Evolutionary conservation across 2,329 filamentous ascomycete species (phyloP).

Genomic region (Fusarium neocosmosporiellum): DNA sequence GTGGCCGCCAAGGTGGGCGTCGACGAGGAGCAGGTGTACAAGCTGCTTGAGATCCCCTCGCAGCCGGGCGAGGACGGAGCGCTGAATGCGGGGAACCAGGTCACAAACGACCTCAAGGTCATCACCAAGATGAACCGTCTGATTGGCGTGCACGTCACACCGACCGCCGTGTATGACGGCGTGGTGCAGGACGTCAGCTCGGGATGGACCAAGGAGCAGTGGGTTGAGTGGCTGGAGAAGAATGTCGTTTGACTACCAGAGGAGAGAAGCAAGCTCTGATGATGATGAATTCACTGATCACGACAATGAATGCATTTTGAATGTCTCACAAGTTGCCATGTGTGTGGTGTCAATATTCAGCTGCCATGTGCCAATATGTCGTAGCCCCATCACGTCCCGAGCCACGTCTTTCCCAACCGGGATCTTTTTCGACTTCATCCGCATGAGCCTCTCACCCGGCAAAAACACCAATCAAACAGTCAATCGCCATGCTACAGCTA

Average conservation of each 20-base stretch:
- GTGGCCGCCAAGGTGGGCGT: constrained; percentile 77
- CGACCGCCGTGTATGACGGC: constrained; percentile 89
- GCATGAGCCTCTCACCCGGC: constrained; percentile 11
- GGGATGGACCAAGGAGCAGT: constrained; percentile 82
- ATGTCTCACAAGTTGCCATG: neutral
- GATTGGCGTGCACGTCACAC: constrained; percentile 88
- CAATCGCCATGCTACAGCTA: constrained; percentile 35
- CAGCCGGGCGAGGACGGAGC: constrained; percentile 74
- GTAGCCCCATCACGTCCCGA: neutral
- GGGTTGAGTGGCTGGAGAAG: constrained; percentile 82
- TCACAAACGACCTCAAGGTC: constrained; percentile 87
- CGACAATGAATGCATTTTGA: neutral
- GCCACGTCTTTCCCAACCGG: constrained; percentile 11
- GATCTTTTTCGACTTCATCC: constrained; percentile 24
- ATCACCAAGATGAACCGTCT: constrained; percentile 83
- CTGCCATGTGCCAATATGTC: constrained; percentile 13
- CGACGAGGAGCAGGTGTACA: constrained; percentile 76
- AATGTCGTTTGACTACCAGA: constrained; percentile 54
- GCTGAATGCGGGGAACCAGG: constrained; percentile 82
- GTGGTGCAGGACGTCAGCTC: constrained; percentile 85
- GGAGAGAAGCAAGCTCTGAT: constrained; percentile 21
- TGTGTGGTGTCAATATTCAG: constrained; percentile 8
- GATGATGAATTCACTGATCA: constrained; percentile 5
- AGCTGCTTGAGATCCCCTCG: constrained; percentile 75
- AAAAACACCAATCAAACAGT: constrained; percentile 2